These are phyloP conservation scores for Didymella exigua DNA, from an alignment of 2,329 filamentous ascomycete species.

Conservation along the genomic window DNA sequence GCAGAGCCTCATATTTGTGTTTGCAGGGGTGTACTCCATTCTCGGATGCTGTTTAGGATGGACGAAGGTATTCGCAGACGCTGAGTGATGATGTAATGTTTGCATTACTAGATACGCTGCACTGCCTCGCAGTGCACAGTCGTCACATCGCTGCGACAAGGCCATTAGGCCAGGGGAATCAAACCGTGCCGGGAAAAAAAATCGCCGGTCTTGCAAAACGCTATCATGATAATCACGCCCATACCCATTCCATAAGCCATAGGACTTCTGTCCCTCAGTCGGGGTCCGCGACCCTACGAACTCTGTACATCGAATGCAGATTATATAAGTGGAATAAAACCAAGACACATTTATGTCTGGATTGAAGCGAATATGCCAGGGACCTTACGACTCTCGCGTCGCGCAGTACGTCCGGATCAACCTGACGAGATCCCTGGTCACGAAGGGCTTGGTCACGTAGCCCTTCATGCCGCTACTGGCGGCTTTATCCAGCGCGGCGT, in stretches of 20 bases:
- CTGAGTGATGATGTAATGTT: constrained; percentile 5
- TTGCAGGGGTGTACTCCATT: neutral
- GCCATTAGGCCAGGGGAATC: constrained; percentile 17
- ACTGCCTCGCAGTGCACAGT: constrained; percentile 8
- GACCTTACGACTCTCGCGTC: constrained; percentile 10
- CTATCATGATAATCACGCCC: constrained; percentile 29
- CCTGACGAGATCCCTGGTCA: constrained; percentile 65
- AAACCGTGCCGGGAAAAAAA: constrained; percentile 16
- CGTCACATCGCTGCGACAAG: constrained; percentile 8
- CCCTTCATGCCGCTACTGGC: constrained; percentile 69
- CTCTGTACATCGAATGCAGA: constrained; percentile 18
- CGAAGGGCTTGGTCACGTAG: constrained; percentile 72
- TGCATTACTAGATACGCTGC: constrained; percentile 6
- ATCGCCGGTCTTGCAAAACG: constrained; percentile 18
- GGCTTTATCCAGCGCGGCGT: constrained; percentile 65
- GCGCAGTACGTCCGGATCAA: constrained; percentile 60
- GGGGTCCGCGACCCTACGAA: neutral
- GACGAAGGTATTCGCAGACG: neutral
- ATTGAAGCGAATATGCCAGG: constrained; percentile 8
- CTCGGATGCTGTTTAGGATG: neutral
- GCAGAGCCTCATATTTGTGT: neutral
- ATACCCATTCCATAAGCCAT: constrained; percentile 13
- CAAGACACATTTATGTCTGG: constrained; percentile 10
- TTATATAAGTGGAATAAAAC: constrained; percentile 19
- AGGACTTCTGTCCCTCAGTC: constrained; percentile 4